Conservation (phyloP, 2,329 filamentous ascomycete species). For the Herpotrichia juniperi region DNA sequence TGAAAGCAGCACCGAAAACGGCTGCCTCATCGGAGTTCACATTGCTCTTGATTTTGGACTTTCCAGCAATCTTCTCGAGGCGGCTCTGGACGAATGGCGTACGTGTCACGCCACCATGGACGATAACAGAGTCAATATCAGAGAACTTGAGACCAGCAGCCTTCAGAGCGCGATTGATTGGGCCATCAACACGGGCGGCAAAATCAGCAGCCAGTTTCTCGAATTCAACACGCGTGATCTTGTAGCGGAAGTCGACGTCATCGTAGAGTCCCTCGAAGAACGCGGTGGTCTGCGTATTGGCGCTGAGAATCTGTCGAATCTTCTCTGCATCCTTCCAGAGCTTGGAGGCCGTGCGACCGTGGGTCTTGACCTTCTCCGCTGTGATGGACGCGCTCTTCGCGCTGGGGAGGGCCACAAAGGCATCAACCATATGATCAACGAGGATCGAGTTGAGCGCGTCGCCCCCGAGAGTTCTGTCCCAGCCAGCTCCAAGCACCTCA, state of each 20-base stretch:
- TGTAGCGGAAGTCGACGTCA: constrained; percentile 92
- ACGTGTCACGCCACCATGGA: constrained; percentile 87
- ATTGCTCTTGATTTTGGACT: constrained; percentile 85
- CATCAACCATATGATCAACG: constrained; percentile 82
- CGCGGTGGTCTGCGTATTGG: constrained; percentile 80
- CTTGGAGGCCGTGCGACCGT: constrained; percentile 86
- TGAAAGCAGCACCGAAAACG: constrained; percentile 94
- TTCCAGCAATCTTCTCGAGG: constrained; percentile 76
- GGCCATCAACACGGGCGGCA: constrained; percentile 69
- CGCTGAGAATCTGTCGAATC: constrained; percentile 86
- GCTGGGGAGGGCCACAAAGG: constrained; percentile 71
- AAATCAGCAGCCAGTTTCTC: constrained; percentile 76
- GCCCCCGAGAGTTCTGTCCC: constrained; percentile 88
- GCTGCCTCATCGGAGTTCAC: constrained; percentile 98
- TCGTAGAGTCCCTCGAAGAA: constrained; percentile 91
- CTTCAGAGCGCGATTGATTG: constrained; percentile 76
- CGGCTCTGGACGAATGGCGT: constrained; percentile 94
- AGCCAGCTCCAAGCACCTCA: constrained; percentile 83
- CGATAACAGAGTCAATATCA: constrained; percentile 87
- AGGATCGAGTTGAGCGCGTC: constrained; percentile 88
- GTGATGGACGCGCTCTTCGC: constrained; percentile 70
- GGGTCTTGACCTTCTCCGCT: constrained; percentile 67
- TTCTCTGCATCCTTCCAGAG: constrained; percentile 92
- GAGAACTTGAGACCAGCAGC: constrained; percentile 73
- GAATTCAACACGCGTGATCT: constrained; percentile 79